Evolutionary conservation across 768 basidiomycete genomes (phyloP).

Genomic region (Pleurotus pulmonarius): DNA sequence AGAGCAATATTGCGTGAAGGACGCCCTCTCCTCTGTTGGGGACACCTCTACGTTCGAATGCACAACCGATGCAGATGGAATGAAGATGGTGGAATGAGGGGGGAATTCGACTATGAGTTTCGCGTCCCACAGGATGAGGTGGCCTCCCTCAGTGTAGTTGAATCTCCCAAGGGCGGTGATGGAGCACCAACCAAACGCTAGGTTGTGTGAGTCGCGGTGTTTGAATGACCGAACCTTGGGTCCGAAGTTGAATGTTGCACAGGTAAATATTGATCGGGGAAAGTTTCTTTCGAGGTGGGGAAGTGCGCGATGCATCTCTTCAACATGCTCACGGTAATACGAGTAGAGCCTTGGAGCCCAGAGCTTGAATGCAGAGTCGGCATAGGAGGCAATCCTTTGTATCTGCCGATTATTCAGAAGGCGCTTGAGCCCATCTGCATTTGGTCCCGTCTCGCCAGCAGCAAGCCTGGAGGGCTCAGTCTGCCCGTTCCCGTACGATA

Average conservation of each 20-base stretch:
- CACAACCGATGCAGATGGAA: slow-evolving; percentile 21
- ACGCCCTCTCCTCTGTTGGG: slow-evolving; percentile 14
- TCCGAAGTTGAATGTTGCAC: slow-evolving; percentile 26
- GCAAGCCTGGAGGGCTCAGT: no score
- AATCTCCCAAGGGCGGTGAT: slow-evolving; percentile 25
- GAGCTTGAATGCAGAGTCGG: no score
- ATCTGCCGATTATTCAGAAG: no score
- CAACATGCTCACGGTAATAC: no score
- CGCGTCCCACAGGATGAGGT: slow-evolving; percentile 25
- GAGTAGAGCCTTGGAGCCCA: no score
- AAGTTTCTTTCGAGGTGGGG: slow-evolving; percentile 8
- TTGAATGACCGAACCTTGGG: not conserved
- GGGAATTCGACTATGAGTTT: slow-evolving; percentile 22
- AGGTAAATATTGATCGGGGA: slow-evolving; percentile 16
- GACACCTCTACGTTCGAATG: slow-evolving; percentile 23
- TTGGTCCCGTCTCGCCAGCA: no score
- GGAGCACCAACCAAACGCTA: slow-evolving; percentile 26
- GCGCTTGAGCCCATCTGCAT: no score
- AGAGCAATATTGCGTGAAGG: slow-evolving; percentile 22
- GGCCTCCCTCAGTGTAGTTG: slow-evolving; percentile 23
- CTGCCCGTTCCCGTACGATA: no score
- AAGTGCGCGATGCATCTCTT: no score
- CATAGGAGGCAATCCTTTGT: no score
- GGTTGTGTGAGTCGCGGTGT: slow-evolving; percentile 26
- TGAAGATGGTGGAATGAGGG: slow-evolving; percentile 17